These are phyloP conservation scores for Phytopythium cucurbitacearum DNA, from an alignment of 352 stramenopile genomes.

Conservation along the genomic window DNA sequence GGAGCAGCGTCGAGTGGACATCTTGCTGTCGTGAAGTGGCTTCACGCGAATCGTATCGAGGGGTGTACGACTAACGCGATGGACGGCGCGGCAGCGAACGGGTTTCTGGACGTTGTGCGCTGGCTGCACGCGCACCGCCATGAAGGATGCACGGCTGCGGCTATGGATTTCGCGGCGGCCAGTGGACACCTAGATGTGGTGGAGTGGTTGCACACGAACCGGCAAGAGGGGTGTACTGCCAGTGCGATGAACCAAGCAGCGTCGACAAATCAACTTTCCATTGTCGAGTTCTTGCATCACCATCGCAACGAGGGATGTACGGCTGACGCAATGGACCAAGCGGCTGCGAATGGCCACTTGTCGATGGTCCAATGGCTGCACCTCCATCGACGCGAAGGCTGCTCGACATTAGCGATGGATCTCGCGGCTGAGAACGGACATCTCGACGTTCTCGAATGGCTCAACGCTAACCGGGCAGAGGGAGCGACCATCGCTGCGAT, in stretches of 20 bases:
- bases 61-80: slow-evolving; percentile 19
- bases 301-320: slow-evolving; percentile 29
- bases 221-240: slow-evolving; percentile 21
- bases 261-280: slow-evolving; percentile 13
- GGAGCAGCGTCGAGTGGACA: slow-evolving; percentile 31
- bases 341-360: slow-evolving; percentile 26
- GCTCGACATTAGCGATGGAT: slow-evolving; percentile 1
- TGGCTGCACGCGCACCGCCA: slow-evolving; percentile 24
- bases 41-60: slow-evolving; percentile 14
- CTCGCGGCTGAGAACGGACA: slow-evolving; percentile 7
- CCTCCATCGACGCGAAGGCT: slow-evolving; percentile 2
- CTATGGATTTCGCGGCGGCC: slow-evolving; percentile 28
- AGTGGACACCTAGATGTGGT: slow-evolving; percentile 25
- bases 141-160: slow-evolving; percentile 22
- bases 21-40: slow-evolving; percentile 30
- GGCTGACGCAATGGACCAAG: slow-evolving; percentile 19
- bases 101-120: slow-evolving; percentile 19
- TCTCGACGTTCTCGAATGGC: slow-evolving; percentile 7
- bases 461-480: slow-evolving; percentile 3
- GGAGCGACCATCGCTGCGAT: not conserved
- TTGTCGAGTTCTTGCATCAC: slow-evolving; percentile 31
- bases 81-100: slow-evolving; percentile 21
- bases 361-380: slow-evolving; percentile 27
- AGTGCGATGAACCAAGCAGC: slow-evolving; percentile 23
- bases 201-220: slow-evolving; percentile 27